Percentiles rank a stretch among this genome's conserved stretches.
Conservation (phyloP, 202 grass and related monocot genomes). For the Zoysia matrella region DNA sequence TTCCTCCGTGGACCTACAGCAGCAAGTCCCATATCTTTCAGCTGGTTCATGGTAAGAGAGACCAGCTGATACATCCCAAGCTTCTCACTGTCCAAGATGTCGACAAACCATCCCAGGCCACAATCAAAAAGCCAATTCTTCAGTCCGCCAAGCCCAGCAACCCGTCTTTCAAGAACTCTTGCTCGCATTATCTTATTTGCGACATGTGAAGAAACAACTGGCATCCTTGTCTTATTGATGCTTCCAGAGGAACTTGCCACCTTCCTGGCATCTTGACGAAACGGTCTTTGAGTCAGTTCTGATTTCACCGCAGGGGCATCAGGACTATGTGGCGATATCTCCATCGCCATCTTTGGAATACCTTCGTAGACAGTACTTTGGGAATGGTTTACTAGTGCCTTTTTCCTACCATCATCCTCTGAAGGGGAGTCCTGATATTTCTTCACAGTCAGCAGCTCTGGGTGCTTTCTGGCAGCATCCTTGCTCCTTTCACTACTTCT, state of each 20-base stretch:
- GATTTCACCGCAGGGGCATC: constrained; percentile 24
- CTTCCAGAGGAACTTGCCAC: constrained; percentile 6
- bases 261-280: constrained; percentile 7
- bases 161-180: constrained; percentile 51
- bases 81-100: constrained; percentile 65
- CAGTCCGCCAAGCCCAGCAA: constrained; percentile 67
- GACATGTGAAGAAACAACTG: constrained; percentile 51
- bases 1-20: constrained; percentile 89
- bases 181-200: constrained; percentile 56
- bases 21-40: constrained; percentile 79
- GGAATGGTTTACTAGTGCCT: constrained; percentile 35
- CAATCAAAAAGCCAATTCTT: constrained; percentile 69
- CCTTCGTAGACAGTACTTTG: constrained; percentile 20
- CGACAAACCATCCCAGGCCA: constrained; percentile 62
- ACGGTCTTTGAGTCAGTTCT: constrained; percentile 26
- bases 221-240: constrained; percentile 28
- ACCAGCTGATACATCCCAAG: constrained; percentile 69
- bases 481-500: constrained; percentile 26
- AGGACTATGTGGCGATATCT: constrained; percentile 10
- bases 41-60: constrained; percentile 74
- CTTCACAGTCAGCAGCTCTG: constrained; percentile 18
- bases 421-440: constrained; percentile 1
- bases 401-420: constrained; percentile 26
- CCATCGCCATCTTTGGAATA: not conserved
- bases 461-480: constrained; percentile 42